Base-by-base conservation (phyloP, 305 asterid genomes). In the Withania somnifera region DNA sequence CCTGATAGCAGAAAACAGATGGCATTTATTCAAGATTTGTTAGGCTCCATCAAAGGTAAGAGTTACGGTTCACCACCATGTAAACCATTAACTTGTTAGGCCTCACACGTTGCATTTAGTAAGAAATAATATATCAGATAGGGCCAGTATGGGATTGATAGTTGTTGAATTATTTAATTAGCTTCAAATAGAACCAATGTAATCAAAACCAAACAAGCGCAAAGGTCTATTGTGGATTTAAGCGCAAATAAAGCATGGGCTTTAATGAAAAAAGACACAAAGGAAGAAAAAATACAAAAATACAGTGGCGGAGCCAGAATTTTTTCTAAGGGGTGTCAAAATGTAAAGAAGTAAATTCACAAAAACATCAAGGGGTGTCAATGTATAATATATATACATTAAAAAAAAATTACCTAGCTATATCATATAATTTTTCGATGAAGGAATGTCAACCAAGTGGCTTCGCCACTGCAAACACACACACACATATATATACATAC, bases 21-120 rank as follows among this genome's bases (percentile, higher is more conserved):
- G 91, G 91, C 57, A 66, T 87, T 69, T 87, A 87, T 75, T 79
- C 90, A 47, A 89, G 84, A 83, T 83, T 86, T 68, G 84, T 52
- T 84, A 90, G 87, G 87, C 91, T 92, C 67, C 97, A 75, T 75
- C 19, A 28, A 50, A 50, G 40, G 15, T 28, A 50, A 51, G n/a
- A 50, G 47, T 26, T 45, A 75, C 6, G 80, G 38, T 28, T 15
- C 80, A 28, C 63, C 80, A 24, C 28, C 26, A 5, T 50, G 63
- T 75, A 75, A 28, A 17, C 63, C 4, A 75, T 28, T 13, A 4
- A 28, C 9, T 75, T 50, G 1, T 75, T 75, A 52, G 80, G 50
- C 13, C 11, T 26, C 40, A 28, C 47, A 28, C 47, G 47, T 50
- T 51, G 80, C 63, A 50, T 75, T 26, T 75, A 47, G 22, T 50